Evolutionary conservation across 139 green algal species (phyloP), one percentile per base, ranked within the genome.

Genomic region (Coccomyxa sp.): DNA sequence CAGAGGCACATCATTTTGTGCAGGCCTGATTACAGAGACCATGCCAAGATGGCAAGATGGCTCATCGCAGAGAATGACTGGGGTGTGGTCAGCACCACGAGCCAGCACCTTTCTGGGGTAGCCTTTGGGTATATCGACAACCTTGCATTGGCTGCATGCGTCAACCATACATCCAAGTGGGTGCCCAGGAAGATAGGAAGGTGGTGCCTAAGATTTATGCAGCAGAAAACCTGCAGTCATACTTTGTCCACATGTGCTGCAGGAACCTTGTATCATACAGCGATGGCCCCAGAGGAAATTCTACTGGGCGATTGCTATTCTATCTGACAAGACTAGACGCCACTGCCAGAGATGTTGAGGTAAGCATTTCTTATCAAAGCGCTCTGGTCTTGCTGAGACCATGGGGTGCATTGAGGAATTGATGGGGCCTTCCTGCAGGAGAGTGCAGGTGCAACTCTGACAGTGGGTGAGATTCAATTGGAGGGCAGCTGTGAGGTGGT

Each of bases 231-330:
- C n/a, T n/a, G n/a, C n/a, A n/a, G n/a, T n/a, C n/a, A n/a, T 55
- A 7, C 14, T 4, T 50, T 29, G 50, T 31, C 37, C 33, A 29
- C 27, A 22, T 6, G 8, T 58, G 9, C 5, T 24, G n/a, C 79
- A 88, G 83, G 29, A 80, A 86, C n/a, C 55, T 82, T 7, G 77
- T 87, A 8, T 89, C 86, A 5, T 83, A 87, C 50, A 84, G 78
- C 18, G 86, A 92, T 73, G 86, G 88, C 0, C 36, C 83, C 0
- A 22, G 31, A 8, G 68, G 73, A 44, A 36, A 78, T 2, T 64
- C 86, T 3, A 88, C 80, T 14, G 86, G 88, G 16, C 78, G 88
- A 2, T 74, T 92, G 3, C 80, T 87, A 24, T 90, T 92, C 78
- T 90, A 88, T 69, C 73, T 92, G 0, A 86, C 88, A 0, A 31